These are phyloP conservation scores for Paraleonurus japonicus DNA, from an alignment of 257 asterid species.

Conservation along the genomic window DNA sequence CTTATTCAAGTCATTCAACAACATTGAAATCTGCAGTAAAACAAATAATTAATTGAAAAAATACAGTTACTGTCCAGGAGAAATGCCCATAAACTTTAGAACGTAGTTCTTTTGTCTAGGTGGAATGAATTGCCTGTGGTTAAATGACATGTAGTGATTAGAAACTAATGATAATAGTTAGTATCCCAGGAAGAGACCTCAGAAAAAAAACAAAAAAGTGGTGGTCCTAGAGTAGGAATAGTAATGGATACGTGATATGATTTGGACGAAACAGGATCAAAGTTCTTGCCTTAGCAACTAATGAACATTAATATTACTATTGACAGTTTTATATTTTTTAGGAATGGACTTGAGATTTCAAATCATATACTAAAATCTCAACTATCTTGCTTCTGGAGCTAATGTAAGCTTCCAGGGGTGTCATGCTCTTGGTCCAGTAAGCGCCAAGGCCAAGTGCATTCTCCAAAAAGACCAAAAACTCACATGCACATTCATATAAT, in stretches of 20 bases:
- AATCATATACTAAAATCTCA: not conserved
- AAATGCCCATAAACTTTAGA: constrained; percentile 20
- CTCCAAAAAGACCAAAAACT: not conserved
- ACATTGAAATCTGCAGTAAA: constrained; percentile 57
- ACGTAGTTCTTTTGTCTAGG: not conserved
- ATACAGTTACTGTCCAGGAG: not conserved
- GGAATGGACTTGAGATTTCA: not conserved
- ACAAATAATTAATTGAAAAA: not conserved
- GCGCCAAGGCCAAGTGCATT: not conserved
- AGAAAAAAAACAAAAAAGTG: not conserved
- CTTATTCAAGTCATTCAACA: constrained; percentile 52
- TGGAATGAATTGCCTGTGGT: not conserved
- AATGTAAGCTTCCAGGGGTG: not conserved
- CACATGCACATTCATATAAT: not conserved
- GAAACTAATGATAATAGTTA: not conserved
- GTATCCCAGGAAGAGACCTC: not conserved
- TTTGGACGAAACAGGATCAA: too few species aligned
- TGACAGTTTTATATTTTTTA: too few species aligned
- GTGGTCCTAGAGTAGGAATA: not conserved
- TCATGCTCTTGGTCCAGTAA: not conserved
- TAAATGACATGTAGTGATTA: not conserved
- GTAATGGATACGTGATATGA: too few species aligned
- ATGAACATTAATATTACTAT: too few species aligned
- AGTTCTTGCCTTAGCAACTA: too few species aligned
- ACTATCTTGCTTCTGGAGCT: not conserved